Base-by-base conservation (phyloP, 176 grass and related monocot genomes). In the Rhynchospora breviuscula region DNA sequence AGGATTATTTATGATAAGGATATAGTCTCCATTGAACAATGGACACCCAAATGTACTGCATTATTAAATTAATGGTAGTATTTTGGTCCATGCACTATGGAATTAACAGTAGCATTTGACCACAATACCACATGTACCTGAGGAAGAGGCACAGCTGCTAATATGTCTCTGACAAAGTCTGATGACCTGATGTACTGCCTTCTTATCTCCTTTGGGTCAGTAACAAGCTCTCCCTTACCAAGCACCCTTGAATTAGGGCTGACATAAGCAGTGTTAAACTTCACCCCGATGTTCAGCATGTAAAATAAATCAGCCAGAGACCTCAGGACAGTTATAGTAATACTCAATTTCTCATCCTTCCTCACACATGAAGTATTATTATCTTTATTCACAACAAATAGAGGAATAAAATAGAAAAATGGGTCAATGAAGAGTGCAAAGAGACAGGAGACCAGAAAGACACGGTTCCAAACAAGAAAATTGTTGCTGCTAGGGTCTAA, bases 191-290 rank as follows among this genome's bases (percentile, higher is more conserved):
- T 12, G 65, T 94, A 97, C 75, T 87, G 87, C 57, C 6, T 73
- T 77, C 81, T 88, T 54, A 97, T 97, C 67, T 91, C 84, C 22
- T 97, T 91, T 63, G 86, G 80, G 75, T 94, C 85, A 63, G 77
- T 53, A 5, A 97, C 43, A 85, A 92, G 92, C 64, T 97, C 92
- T 57, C 94, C 94, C 61, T 94, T 89, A 69, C 90, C 94, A 47
- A 92, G 92, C 21, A 91, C 87, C 83, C 87, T 89, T 5, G 90
- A 92, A 69, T 87, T 92, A 22, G 90, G 92, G 68, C 90, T 87
- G 33, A 97, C 83, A 91, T 97, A 97, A 72, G 90, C 94, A 54
- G 92, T 97, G 60, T 85, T 82, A 67, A 94, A 92, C 79, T 97
- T 97, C 17, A 94, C 59, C 17, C 71, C 78, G 11, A 92, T 97